Percentiles rank a stretch among this genome's conserved stretches.
Evolutionary conservation across 78 protist genomes (phyloP).

Genomic region (Salpingoeca rosetta): DNA sequence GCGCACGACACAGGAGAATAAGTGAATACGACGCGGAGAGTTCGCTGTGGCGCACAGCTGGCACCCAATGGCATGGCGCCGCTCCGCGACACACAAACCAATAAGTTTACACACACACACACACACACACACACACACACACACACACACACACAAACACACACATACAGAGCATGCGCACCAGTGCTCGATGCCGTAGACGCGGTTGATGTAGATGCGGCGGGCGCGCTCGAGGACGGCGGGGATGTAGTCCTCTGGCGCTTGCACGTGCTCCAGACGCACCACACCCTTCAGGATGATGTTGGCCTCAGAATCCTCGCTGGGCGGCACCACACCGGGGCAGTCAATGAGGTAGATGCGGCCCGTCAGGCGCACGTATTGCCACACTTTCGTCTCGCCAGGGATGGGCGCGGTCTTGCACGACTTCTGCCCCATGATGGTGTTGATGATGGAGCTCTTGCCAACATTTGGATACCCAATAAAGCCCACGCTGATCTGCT

Average conservation of each 20-base stretch:
- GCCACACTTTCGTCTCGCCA: conserved; percentile 99
- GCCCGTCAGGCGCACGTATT: conserved; percentile 88
- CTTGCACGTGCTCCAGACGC: conserved; percentile 78
- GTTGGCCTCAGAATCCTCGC: conserved; percentile 70
- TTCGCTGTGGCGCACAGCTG: no score
- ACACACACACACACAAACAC: no score
- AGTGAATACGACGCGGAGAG: no score
- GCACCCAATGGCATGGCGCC: no score
- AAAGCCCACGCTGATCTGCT: conserved; percentile 91
- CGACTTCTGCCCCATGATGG: conserved; percentile 69
- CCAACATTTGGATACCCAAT: conserved; percentile 95
- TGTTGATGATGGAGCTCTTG: conserved; percentile 93
- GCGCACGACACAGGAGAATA: no score
- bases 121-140: no score
- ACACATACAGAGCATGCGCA: no score
- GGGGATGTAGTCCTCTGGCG: conserved; percentile 58
- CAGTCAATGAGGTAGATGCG: conserved; percentile 95
- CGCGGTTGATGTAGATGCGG: conserved; percentile 56
- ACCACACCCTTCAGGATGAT: conserved; percentile 73
- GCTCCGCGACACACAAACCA: no score
- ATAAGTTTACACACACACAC: no score
- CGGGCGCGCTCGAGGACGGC: conserved; percentile 68
- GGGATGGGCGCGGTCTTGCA: conserved; percentile 97
- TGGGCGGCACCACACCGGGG: conserved; percentile 90
- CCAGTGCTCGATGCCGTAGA: conserved; percentile 74